phyloP scores from a whole-genome alignment of 306 rosid genomes.

The Fragaria nilgerrensis region DNA sequence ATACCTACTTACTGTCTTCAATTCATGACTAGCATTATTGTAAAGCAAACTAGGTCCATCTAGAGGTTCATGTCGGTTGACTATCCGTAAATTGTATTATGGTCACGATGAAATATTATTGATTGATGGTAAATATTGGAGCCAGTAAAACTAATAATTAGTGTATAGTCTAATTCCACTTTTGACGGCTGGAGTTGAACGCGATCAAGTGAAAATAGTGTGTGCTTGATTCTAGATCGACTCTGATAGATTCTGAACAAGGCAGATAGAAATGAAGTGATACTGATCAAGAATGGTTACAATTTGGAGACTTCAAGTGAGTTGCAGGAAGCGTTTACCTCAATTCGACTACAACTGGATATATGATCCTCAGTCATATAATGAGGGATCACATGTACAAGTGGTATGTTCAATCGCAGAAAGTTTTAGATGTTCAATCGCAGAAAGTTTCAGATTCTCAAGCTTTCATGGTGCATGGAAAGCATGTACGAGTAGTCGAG shows the following conservation, averaged over 20 bases:
- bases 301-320: not conserved
- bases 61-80: constrained; percentile 10
- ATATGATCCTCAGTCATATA: not conserved
- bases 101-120: not conserved
- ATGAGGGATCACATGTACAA: not conserved
- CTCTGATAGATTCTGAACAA: not conserved
- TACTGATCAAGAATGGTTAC: too few species aligned
- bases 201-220: not conserved
- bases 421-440: not conserved
- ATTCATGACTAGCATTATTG: constrained; percentile 15
- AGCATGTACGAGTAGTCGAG: not conserved
- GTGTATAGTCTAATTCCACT: not conserved
- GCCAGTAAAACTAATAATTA: not conserved
- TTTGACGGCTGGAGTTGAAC: not conserved
- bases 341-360: not conserved
- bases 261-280: not conserved
- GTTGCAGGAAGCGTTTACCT: not conserved
- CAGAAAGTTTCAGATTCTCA: not conserved
- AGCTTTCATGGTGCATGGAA: not conserved
- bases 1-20: constrained; percentile 13
- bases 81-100: not conserved
- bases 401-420: not conserved
- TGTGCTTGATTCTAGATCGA: not conserved
- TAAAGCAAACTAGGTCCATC: constrained; percentile 15
- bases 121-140: not conserved